These are phyloP conservation scores for Colletotrichum brevisporum DNA, from an alignment of 2,329 filamentous ascomycete genomes.

Conservation along the genomic window DNA sequence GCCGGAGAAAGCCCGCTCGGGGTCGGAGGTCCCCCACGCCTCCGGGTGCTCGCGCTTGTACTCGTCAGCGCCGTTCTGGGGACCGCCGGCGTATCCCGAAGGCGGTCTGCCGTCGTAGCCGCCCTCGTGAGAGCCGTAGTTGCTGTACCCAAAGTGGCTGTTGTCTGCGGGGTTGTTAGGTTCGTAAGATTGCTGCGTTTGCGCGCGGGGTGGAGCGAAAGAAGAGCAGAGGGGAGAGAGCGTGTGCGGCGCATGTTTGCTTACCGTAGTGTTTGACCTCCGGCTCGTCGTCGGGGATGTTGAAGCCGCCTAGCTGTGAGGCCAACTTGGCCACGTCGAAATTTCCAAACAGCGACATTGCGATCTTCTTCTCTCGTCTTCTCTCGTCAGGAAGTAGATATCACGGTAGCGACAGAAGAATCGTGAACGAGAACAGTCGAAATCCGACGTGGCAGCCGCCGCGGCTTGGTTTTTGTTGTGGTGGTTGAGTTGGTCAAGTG, in stretches of 20 bases:
- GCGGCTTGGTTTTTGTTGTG: not conserved
- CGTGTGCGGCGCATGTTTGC: not conserved
- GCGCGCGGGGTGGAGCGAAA: not conserved
- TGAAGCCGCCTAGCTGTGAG: slow-evolving; percentile 57
- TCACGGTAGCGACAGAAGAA: slow-evolving; percentile 27
- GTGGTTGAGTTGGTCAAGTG: not conserved
- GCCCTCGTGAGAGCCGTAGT: slow-evolving; percentile 18
- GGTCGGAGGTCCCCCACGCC: slow-evolving; percentile 37
- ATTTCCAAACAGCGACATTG: slow-evolving; percentile 37
- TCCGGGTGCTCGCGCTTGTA: slow-evolving; percentile 34
- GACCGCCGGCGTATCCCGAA: slow-evolving; percentile 38
- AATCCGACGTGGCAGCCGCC: no score
- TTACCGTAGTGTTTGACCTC: slow-evolving; percentile 46
- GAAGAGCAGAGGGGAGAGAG: not conserved
- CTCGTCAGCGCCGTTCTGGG: slow-evolving; percentile 38
- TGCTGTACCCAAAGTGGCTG: slow-evolving; percentile 38
- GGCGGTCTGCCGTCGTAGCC: slow-evolving; percentile 40
- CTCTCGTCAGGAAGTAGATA: no score
- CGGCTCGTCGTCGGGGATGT: slow-evolving; percentile 49
- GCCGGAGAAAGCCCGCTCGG: slow-evolving; percentile 10
- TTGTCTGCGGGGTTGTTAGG: slow-evolving; percentile 9
- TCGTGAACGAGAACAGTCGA: not conserved
- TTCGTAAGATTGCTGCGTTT: not conserved
- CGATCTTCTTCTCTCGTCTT: not conserved
- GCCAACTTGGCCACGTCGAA: slow-evolving; percentile 50